Base-by-base conservation (phyloP, 257 asterid species). In the Nyctanthes arbortristis region DNA sequence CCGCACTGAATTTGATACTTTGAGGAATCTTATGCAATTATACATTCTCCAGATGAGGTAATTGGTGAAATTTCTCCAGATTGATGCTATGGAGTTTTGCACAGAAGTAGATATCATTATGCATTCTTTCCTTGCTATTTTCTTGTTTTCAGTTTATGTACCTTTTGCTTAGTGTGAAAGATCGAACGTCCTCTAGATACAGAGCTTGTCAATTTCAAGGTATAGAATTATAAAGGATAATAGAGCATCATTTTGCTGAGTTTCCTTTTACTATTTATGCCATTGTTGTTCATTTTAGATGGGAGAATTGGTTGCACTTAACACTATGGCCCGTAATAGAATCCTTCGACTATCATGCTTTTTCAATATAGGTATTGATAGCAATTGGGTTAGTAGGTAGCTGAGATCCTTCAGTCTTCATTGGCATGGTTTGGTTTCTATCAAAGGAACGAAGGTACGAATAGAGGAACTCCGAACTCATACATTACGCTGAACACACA, bases 71-170 rank as follows among this genome's bases (percentile, higher is more conserved):
- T 40, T 31, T 55, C 11, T 33, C 57, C 56, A 10, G 35, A 65
- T 63, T 40, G 22, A 40, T 40, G 8, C 58, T 18, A 22, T 52
- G 58, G 4, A 4, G 4, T 18, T 52, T 52, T 52, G 28, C 3
- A 22, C 30, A 52, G 30, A 22, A 52, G 28, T 52, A 30, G 8
- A 20, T 22, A 43, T n/a, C n/a, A 49, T 20, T 49, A 24, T 34
- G 16, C n/a, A n/a, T n/a, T n/a, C 20, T 40, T 22, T 40, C 4
- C 22, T 49, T 8, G 43, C 40, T 56, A 24, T 18, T 56, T 57
- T 30, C 61, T 70, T 60, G 52, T 68, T n/a, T 47, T 43, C 28
- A 63, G 37, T 8, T 40, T 40, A 4, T 40, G 52, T 16, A 40
- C 52, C 14, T 13, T 16, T 33, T 35, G 20, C 55, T 68, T 40